phyloP scores from a whole-genome alignment of 805 yeast species.

The Ascoidea asiatica region DNA sequence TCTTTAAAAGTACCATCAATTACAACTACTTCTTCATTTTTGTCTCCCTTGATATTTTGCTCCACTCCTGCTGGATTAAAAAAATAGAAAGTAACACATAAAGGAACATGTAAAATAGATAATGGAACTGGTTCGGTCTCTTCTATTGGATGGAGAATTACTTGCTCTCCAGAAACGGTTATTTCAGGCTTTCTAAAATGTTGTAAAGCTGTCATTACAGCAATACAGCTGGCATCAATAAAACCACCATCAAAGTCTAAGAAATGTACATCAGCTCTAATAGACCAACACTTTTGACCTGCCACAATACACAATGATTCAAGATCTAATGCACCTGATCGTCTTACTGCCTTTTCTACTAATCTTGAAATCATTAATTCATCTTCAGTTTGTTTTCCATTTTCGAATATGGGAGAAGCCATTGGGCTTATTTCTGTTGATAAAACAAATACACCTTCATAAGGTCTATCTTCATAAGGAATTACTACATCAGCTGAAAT shows the following conservation, averaged over 20 bases:
- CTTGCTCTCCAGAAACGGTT: constrained; percentile 49
- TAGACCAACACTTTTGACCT: constrained; percentile 82
- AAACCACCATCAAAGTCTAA: constrained; percentile 88
- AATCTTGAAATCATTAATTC: constrained; percentile 72
- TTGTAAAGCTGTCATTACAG: constrained; percentile 73
- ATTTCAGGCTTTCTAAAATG: constrained; percentile 82
- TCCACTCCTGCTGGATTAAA: constrained; percentile 55
- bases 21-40: constrained; percentile 37
- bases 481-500: constrained; percentile 63
- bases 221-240: constrained; percentile 81
- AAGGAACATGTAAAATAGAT: constrained; percentile 77
- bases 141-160: constrained; percentile 53
- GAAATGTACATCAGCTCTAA: constrained; percentile 83
- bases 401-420: constrained; percentile 80
- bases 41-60: constrained; percentile 57
- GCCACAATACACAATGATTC: constrained; percentile 86
- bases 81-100: constrained; percentile 82
- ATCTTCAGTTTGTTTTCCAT: constrained; percentile 56
- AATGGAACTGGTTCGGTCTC: constrained; percentile 84
- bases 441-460: constrained; percentile 79
- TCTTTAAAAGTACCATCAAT: constrained; percentile 72
- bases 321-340: constrained; percentile 83
- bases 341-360: constrained; percentile 81
- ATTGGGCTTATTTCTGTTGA: constrained; percentile 80
- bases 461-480: constrained; percentile 86